Evolutionary conservation across 371 early-diverging fungal genomes (phyloP), one percentile per base, ranked within the genome.

Genomic region (Mortierella sp.): DNA sequence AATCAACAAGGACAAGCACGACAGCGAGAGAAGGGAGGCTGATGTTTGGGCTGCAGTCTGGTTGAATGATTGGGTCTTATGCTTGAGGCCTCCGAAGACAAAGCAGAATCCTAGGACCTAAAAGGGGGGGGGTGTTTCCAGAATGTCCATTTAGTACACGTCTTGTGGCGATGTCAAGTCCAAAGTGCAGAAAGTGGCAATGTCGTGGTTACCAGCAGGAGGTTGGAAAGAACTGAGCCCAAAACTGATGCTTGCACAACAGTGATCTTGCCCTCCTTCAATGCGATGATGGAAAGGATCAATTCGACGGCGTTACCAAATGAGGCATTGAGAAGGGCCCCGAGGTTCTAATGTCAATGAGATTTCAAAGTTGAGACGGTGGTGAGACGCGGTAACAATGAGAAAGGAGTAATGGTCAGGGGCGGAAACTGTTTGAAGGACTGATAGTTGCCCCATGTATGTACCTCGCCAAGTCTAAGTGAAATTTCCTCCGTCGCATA

Each of bases 241-340:
- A 95, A 77, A 67, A 95, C 83, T 19, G 94, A 93, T 1, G 94
- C 89, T 71, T 96, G 95, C 51, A 96, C 96, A 17, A 96, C 94
- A 13, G 83, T 78, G 17, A 95, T 82, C 57, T 95, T 80, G 52
- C 92, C 92, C 57, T 91, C 80, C 1, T 85, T 86, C 37, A 97
- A 80, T 0, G 96, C 93, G 60, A 95, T 78, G 45, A 96, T 82
- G 16, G 89, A 88, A 41, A 94, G 82, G 44, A 94, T 86, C 59
- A 94, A 66, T 76, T 97, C 97, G 13, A 96, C 94, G 2, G 94
- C 93, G 59, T 95, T 79, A 72, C 96, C 87, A 83, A 94, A 90
- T 10, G 94, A 91, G 0, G 93, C 95, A 71, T 95, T 95, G 40
- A 96, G 74, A 22, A 96, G 82, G n/a, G 92, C 96, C 47, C 96